Evolutionary conservation across 1,139 yeast species (phyloP).

Genomic region (Scheffersomyces quercinus): DNA sequence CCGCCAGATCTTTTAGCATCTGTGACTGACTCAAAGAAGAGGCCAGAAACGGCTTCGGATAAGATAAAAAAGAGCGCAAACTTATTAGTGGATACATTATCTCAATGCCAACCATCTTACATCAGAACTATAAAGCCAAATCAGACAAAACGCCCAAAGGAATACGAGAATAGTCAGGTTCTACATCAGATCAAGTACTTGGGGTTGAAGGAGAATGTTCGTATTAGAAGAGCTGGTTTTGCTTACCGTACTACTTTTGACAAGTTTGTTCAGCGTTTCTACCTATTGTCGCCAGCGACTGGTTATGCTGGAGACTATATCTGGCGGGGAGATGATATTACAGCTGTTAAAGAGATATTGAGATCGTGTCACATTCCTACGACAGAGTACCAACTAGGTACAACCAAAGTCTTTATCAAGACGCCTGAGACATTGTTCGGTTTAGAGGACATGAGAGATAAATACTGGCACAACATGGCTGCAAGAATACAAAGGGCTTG

Average conservation of each 20-base stretch:
- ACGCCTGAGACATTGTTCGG: constrained; percentile 97
- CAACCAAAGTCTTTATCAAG: constrained; percentile 91
- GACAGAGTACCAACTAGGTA: constrained; percentile 88
- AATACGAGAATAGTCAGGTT: constrained; percentile 86
- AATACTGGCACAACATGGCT: constrained; percentile 98
- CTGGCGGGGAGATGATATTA: constrained; percentile 84
- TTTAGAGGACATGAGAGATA: constrained; percentile 93
- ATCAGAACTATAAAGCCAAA: constrained; percentile 98
- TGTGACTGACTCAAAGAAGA: constrained; percentile 71
- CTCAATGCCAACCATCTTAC: constrained; percentile 90
- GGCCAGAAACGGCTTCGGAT: constrained; percentile 98
- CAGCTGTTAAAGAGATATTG: constrained; percentile 80
- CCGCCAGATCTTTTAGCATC: constrained; percentile 63
- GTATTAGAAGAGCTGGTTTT: constrained; percentile 98
- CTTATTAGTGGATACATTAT: constrained; percentile 81
- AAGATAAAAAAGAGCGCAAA: constrained; percentile 93
- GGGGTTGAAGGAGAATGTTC: constrained; percentile 94
- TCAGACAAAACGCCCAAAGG: constrained; percentile 87
- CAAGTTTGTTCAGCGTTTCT: constrained; percentile 95
- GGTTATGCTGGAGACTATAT: constrained; percentile 98
- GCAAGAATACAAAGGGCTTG: constrained; percentile 96
- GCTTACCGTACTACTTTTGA: constrained; percentile 98
- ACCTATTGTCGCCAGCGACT: constrained; percentile 80
- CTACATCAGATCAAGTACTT: constrained; percentile 94
- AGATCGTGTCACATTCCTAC: constrained; percentile 77